phyloP scores from a whole-genome alignment of 352 stramenopile species.

The Pythium oligandrum region DNA sequence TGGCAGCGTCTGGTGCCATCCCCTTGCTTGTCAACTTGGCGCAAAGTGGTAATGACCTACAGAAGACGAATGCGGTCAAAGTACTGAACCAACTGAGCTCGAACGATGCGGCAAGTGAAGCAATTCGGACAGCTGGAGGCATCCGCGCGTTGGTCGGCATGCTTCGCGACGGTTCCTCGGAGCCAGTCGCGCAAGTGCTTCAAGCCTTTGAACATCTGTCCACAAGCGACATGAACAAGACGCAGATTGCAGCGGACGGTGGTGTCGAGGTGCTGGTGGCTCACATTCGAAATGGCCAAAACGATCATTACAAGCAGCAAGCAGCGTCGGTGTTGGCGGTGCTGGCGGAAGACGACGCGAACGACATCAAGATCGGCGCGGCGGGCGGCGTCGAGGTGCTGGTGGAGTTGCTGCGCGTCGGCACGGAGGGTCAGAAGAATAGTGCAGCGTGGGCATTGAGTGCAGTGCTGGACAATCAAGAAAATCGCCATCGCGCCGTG shows the following conservation, averaged over 20 bases:
- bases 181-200: constrained; percentile 11
- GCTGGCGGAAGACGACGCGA: constrained; percentile 9
- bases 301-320: constrained; percentile 13
- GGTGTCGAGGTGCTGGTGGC: constrained; percentile 7
- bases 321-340: constrained; percentile 15
- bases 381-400: constrained; percentile 11
- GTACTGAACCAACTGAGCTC: constrained; percentile 15
- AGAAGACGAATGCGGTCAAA: constrained; percentile 14
- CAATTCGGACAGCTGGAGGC: constrained; percentile 6
- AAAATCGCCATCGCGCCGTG: constrained; percentile 1
- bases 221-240: constrained; percentile 15
- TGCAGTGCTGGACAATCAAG: constrained; percentile 7
- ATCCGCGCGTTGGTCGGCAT: constrained; percentile 6
- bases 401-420: constrained; percentile 7
- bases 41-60: constrained; percentile 1
- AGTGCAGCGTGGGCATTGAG: constrained; percentile 16
- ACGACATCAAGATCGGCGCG: constrained; percentile 7
- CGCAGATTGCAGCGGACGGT: constrained; percentile 9
- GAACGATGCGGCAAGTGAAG: constrained; percentile 9
- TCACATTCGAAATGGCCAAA: constrained; percentile 1
- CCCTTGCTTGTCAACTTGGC: constrained; percentile 5
- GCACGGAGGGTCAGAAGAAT: constrained; percentile 12
- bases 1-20: not conserved
- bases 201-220: constrained; percentile 14
- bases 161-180: constrained; percentile 1